Base-by-base conservation (phyloP, 208 protist species). In the Tritrichomonas musculus region DNA sequence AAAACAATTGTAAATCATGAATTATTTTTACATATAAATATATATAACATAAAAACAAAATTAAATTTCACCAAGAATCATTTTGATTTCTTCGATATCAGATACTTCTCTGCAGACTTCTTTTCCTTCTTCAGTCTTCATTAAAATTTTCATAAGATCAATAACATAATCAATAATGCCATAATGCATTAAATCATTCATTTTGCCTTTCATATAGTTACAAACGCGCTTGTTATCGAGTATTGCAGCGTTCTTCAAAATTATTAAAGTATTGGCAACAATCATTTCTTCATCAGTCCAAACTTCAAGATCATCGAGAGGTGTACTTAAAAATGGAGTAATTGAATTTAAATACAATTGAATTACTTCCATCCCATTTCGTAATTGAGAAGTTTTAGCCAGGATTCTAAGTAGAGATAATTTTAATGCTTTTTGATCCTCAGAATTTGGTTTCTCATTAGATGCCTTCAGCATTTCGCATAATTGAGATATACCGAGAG, bases 111-210 rank as follows among this genome's bases (percentile, higher is more conserved):
- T 53, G n/a, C 77, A 88, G 33, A 47, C 44, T 57, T 88, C 77
- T n/a, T 53, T 88, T 60, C 77, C 77, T 30, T 20, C 47, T n/a
- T 53, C 47, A 20, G 41, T 53, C 36, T 88, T 88, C 13, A 88
- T 88, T n/a, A 88, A 53, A 1, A 53, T 47, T 57, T 57, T 53
- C 77, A 88, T 88, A 22, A 88, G 39, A 39, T 88, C 77, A 25
- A 88, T n/a, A 5, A 88, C 77, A 39, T 88, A 88, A 39, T 88
- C 77, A 3, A 88, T 17, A 88, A 88, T 57, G 1, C 77, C 77
- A 33, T 57, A 88, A 30, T 88, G 33, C 77, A 88, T 88, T n/a
- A 88, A 57, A 39, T 57, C 20, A 8, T 33, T 36, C 47, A 88
- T 57, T 50, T 57, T 88, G 33, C 77, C 77, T 60, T 49, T 53